These are phyloP conservation scores for Starmera quercuum DNA, from an alignment of 805 yeast species.

Conservation along the genomic window DNA sequence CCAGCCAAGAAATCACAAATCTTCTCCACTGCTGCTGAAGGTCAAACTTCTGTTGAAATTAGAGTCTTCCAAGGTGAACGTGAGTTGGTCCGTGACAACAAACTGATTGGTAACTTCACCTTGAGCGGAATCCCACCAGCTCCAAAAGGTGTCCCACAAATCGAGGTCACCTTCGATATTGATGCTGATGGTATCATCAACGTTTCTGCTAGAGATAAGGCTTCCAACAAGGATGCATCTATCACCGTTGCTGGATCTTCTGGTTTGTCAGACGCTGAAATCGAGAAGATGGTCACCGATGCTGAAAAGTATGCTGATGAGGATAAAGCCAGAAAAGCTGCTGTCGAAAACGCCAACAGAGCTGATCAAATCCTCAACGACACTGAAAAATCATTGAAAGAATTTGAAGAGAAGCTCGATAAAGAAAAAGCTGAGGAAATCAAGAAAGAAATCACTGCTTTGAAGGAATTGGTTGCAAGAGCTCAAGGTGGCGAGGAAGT, in stretches of 20 bases:
- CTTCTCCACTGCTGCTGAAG: conserved; percentile 78
- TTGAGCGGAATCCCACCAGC: conserved; percentile 67
- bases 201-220: conserved; percentile 78
- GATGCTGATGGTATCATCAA: conserved; percentile 82
- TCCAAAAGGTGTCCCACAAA: conserved; percentile 77
- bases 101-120: conserved; percentile 69
- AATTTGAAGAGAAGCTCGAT: conserved; percentile 61
- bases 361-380: conserved; percentile 77
- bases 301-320: conserved; percentile 51
- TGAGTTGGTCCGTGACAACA: conserved; percentile 71
- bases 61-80: conserved; percentile 80
- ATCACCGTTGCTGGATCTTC: conserved; percentile 57
- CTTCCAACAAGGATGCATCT: conserved; percentile 73
- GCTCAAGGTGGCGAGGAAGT: conserved; percentile 58
- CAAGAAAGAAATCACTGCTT: conserved; percentile 30
- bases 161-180: conserved; percentile 67
- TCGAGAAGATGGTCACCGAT: conserved; percentile 51
- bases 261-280: conserved; percentile 56
- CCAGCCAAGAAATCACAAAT: conserved; percentile 68
- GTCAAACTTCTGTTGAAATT: conserved; percentile 76
- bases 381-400: conserved; percentile 77
- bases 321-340: conserved; percentile 49
- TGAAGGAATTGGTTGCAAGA: conserved; percentile 70
- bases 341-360: conserved; percentile 75
- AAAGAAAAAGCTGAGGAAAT: conserved; percentile 47